Conservation (phyloP, 164 flowering plant species). For the Annona squamosa region DNA sequence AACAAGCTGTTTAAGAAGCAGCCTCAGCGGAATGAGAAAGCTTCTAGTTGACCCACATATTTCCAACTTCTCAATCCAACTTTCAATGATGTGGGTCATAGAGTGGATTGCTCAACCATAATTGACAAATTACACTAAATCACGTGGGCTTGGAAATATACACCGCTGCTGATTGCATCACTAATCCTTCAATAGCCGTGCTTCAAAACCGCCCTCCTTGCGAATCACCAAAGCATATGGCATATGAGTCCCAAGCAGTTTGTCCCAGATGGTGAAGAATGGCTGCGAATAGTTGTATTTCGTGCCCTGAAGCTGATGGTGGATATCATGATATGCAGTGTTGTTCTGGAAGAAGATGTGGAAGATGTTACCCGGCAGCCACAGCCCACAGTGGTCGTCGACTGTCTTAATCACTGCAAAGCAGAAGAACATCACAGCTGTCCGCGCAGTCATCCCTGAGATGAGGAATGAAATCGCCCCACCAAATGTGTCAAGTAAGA, state of each 20-base stretch:
- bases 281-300: constrained; percentile 80
- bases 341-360: constrained; percentile 65
- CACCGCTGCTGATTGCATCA: neutral
- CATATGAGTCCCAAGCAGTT: constrained; percentile 65
- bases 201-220: constrained; percentile 69
- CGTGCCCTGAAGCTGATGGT: constrained; percentile 70
- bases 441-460: constrained; percentile 77
- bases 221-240: constrained; percentile 55
- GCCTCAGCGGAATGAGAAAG: constrained; percentile 1
- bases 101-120: neutral
- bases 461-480: constrained; percentile 71
- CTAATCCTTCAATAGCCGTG: constrained; percentile 43
- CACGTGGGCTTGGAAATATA: neutral
- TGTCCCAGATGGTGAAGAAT: constrained; percentile 76
- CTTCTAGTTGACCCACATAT: neutral
- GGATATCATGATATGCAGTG: constrained; percentile 80
- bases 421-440: constrained; percentile 66
- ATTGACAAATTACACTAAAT: neutral
- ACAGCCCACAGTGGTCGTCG: constrained; percentile 85
- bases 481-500: constrained; percentile 69
- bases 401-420: constrained; percentile 69
- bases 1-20: neutral
- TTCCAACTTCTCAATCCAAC: neutral
- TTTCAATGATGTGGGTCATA: neutral
- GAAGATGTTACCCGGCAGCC: constrained; percentile 78